Evolutionary conservation across 2,329 filamentous ascomycete genomes (phyloP), one percentile per base, ranked within the genome.

Genomic region (Acrocalymma vagum): DNA sequence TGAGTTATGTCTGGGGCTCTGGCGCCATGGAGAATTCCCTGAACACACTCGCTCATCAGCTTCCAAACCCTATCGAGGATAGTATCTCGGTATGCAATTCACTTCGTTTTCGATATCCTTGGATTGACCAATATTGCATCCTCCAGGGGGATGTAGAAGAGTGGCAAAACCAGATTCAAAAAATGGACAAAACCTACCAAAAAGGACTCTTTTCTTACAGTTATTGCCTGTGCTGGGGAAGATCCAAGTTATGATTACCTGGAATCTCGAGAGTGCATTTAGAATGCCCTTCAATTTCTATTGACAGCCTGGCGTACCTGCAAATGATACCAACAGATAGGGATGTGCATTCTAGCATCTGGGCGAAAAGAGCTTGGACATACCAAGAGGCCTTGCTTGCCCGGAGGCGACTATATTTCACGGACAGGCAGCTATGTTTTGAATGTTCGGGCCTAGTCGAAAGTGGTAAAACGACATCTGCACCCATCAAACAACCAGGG

Each of bases 11-110:
- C 6, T 38, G 35, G 35, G 35, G 26, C 32, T 37, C 43, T 1
- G 55, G 56, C 4, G 5, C 11, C 6, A 35, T 35, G 32, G 20
- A 25, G 23, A 4, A 35, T 25, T 20, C 23, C 24, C n/a, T 11
- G 32, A 18, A 27, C 23, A 27, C 32, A 4, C 21, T 38, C 15
- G 20, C 27, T 5, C 20, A 9, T 3, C 15, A 22, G 8, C 18
- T 38, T 5, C 35, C 35, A 3, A 20, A 11, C 15, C 29, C 35
- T 9, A 38, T 38, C 13, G 27, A 38, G 26, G 35, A 38, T 11
- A 31, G 27, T 16, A 38, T 38, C 14, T 10, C 4, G 3, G 35
- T 38, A 6, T 30, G 27, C 9, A 31, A 38, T 15, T 11, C 27
- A 9, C 35, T 38, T 9, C 9, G 21, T 9, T 38, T 24, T 25